phyloP scores from a whole-genome alignment of 768 basidiomycete species.

The Suillus brevipes region DNA sequence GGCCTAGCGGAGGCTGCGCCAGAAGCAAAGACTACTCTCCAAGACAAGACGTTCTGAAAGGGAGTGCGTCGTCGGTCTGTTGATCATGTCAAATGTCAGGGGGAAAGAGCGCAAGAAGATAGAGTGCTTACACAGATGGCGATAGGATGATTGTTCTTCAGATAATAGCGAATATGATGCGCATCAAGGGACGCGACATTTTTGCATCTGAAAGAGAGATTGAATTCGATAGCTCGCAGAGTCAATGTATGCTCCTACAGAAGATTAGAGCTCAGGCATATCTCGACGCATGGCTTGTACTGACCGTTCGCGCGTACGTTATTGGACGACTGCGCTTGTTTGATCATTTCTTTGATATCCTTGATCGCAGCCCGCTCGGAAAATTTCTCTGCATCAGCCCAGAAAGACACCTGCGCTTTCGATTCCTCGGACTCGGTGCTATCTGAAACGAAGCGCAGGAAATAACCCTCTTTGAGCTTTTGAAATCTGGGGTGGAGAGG shows the following conservation, averaged over 20 bases:
- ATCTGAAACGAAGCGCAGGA: slow-evolving; percentile 22
- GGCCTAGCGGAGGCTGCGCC: slow-evolving; percentile 65
- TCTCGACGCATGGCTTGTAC: neutral
- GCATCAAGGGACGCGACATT: neutral
- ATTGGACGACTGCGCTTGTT: neutral
- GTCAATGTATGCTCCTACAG: neutral
- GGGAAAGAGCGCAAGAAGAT: neutral
- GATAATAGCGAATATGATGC: neutral
- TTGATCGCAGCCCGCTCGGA: neutral
- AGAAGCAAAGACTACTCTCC: slow-evolving; percentile 81
- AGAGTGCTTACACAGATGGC: neutral
- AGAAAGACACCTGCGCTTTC: neutral
- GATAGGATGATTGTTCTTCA: neutral
- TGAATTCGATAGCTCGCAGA: neutral
- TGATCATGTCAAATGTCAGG: neutral
- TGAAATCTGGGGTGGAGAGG: slow-evolving; percentile 25
- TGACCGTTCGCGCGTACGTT: neutral
- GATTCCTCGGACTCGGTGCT: slow-evolving; percentile 19
- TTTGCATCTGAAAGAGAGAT: neutral
- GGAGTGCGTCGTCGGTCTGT: neutral
- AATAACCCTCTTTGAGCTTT: slow-evolving; percentile 26
- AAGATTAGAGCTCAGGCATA: neutral
- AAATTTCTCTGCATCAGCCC: neutral
- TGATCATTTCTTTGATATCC: neutral
- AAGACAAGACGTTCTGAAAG: slow-evolving; percentile 42